A percentile compares a stretch with the other conserved stretches of the same genome.
phyloP scores from a whole-genome alignment of 1,284 basidiomycete species.

The Boletus sp. region DNA sequence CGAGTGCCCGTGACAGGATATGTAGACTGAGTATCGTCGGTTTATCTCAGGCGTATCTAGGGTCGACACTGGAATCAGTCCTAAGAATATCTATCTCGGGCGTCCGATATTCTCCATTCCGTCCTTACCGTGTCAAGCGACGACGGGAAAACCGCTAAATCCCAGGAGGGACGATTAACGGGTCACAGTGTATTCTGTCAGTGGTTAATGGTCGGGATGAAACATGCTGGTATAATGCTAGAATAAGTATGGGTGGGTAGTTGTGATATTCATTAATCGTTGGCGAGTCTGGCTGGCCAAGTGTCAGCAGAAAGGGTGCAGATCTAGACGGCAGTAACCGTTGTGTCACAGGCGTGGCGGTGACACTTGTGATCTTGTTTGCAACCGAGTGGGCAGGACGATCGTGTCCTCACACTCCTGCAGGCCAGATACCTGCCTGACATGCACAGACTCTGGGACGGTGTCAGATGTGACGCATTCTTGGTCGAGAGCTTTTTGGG shows the following conservation, averaged over 20 bases:
- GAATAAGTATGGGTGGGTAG: not conserved
- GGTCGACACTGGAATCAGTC: not conserved
- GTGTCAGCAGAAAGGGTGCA: no score
- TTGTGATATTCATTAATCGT: not conserved
- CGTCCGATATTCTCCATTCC: not conserved
- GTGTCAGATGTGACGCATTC: not conserved
- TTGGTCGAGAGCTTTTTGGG: not conserved
- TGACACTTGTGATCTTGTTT: not conserved
- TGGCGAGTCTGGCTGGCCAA: not conserved
- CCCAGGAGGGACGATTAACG: not conserved
- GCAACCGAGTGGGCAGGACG: not conserved
- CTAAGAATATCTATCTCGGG: slow-evolving; percentile 4
- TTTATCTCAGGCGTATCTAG: slow-evolving; percentile 9
- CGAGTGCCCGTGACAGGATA: slow-evolving; percentile 1
- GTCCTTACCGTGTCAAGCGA: not conserved
- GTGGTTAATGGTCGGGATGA: not conserved
- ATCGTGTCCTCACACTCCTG: not conserved
- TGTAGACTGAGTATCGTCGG: not conserved
- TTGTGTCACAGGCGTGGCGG: slow-evolving; percentile 5
- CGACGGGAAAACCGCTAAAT: not conserved
- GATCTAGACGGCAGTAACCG: no score
- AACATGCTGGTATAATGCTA: slow-evolving; percentile 10
- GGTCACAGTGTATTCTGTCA: not conserved
- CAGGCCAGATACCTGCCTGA: not conserved
- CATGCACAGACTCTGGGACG: not conserved